Percentiles rank a stretch among this genome's conserved stretches.
These are phyloP conservation scores for Glycine latifolia DNA, from an alignment of 306 rosid genomes.

Conservation along the genomic window DNA sequence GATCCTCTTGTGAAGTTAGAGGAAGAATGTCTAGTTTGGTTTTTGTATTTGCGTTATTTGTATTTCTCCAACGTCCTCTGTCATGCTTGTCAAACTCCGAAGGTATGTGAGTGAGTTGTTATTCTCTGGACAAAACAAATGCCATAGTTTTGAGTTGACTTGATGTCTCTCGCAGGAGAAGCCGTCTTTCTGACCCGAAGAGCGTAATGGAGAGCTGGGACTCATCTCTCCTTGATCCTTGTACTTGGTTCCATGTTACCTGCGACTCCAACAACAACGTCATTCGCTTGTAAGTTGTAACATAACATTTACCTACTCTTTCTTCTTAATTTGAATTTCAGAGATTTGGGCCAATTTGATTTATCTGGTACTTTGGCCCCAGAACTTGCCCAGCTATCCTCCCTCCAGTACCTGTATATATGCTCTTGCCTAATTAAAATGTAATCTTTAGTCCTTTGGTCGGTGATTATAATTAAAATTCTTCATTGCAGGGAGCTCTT, in stretches of 20 bases:
- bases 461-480: background rate
- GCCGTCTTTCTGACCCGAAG: slow-evolving; percentile 66
- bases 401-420: slow-evolving; percentile 74
- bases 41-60: slow-evolving; percentile 13
- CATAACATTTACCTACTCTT: background rate
- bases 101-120: background rate
- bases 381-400: slow-evolving; percentile 70
- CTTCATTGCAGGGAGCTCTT: slow-evolving; percentile 71
- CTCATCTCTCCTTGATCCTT: slow-evolving; percentile 90
- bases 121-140: too few relatives aligned
- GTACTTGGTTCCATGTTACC: slow-evolving; percentile 70
- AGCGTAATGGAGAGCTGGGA: slow-evolving; percentile 92
- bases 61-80: slow-evolving; percentile 29
- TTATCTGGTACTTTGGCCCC: slow-evolving; percentile 76
- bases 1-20: too few relatives aligned
- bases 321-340: slow-evolving; percentile 42
- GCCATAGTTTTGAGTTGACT: background rate
- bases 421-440: background rate
- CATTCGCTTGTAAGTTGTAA: slow-evolving; percentile 62
- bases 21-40: slow-evolving; percentile 31
- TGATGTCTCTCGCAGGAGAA: slow-evolving; percentile 55
- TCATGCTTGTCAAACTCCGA: slow-evolving; percentile 35
- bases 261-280: slow-evolving; percentile 72
- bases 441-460: too few relatives aligned
- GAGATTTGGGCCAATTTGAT: slow-evolving; percentile 75